Evolutionary conservation across 768 basidiomycete genomes (phyloP).

Genomic region (Tulasnella sp.): DNA sequence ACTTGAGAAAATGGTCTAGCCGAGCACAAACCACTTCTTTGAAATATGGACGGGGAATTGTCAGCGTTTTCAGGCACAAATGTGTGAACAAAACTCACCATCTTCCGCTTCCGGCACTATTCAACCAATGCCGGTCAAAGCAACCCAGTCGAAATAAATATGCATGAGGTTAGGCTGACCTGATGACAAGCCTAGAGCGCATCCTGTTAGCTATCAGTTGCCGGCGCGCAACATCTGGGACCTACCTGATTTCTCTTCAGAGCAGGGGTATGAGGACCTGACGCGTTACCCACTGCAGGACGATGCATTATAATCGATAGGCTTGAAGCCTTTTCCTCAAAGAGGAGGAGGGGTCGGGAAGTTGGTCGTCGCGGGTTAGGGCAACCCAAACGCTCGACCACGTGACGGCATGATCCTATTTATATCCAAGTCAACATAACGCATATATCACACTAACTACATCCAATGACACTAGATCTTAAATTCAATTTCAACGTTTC

Average conservation of each 20-base stretch:
- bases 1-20: background rate
- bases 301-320: no score
- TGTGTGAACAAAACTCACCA: background rate
- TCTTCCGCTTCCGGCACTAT: conserved; percentile 8
- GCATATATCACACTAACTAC: no score
- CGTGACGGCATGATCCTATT: no score
- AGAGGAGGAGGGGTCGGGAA: no score
- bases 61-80: background rate
- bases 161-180: background rate
- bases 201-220: background rate
- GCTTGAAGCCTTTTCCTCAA: no score
- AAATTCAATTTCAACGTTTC: no score
- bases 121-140: background rate
- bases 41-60: background rate
- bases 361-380: no score
- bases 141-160: background rate
- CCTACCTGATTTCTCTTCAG: background rate
- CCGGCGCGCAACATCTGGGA: background rate
- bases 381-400: no score
- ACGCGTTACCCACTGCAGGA: no score
- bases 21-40: background rate
- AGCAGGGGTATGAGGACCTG: no score
- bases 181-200: conserved; percentile 11
- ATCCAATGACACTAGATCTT: no score
- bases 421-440: no score